A percentile compares a stretch with the other conserved stretches of the same genome.
Conservation (phyloP, 2,329 filamentous ascomycete genomes). For the Thelonectria blattea region DNA sequence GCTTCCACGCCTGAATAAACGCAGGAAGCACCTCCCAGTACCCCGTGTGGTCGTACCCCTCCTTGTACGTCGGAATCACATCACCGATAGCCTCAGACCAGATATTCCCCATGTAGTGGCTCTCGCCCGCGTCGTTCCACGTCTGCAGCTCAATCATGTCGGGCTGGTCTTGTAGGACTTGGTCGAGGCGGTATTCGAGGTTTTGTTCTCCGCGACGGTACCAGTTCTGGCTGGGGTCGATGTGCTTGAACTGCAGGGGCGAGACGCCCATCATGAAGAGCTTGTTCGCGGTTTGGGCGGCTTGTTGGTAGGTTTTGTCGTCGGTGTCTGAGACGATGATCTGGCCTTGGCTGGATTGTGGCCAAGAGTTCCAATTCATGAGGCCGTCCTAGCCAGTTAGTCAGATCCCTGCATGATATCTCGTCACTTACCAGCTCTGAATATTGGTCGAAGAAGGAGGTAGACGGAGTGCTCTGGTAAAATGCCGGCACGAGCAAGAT, state of each 20-base stretch:
- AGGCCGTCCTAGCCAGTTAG: slow-evolving; percentile 14
- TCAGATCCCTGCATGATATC: background rate
- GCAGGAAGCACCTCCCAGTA: slow-evolving; percentile 14
- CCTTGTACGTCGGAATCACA: slow-evolving; percentile 7
- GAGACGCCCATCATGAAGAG: slow-evolving; percentile 23
- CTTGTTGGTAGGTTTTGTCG: slow-evolving; percentile 14
- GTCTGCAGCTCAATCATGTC: slow-evolving; percentile 21
- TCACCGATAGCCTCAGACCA: slow-evolving; percentile 12
- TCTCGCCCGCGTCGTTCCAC: slow-evolving; percentile 32
- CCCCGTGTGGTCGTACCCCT: slow-evolving; percentile 10
- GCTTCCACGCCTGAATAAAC: slow-evolving; percentile 14
- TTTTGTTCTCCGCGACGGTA: slow-evolving; percentile 17
- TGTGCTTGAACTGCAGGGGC: slow-evolving; percentile 19
- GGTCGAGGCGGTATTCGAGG: slow-evolving; percentile 15
- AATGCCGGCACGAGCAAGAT: slow-evolving; percentile 16
- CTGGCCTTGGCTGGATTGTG: slow-evolving; percentile 5
- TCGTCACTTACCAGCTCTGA: slow-evolving; percentile 7
- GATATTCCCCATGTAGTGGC: slow-evolving; percentile 29
- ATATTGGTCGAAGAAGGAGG: slow-evolving; percentile 13
- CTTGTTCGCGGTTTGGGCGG: slow-evolving; percentile 9
- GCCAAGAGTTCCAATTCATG: slow-evolving; percentile 22
- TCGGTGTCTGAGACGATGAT: slow-evolving; percentile 1
- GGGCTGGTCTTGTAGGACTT: slow-evolving; percentile 10
- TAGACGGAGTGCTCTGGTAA: slow-evolving; percentile 8
- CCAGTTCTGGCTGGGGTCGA: slow-evolving; percentile 11